Evolutionary conservation across 2,329 filamentous ascomycete genomes (phyloP).

Genomic region (Bisporella sp.): DNA sequence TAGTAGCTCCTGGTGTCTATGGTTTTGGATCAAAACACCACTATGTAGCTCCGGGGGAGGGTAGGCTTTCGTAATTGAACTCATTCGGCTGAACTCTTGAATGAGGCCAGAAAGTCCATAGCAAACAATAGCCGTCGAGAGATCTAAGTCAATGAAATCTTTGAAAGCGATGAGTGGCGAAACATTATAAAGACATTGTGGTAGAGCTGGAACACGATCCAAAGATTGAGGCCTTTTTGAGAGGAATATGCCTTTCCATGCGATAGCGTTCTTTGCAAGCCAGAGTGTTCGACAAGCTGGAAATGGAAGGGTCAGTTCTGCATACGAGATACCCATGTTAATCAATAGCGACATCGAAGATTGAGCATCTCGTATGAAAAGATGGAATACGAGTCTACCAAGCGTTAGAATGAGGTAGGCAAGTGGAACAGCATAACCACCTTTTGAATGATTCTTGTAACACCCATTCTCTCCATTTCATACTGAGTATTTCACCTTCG

Average conservation of each 20-base stretch:
- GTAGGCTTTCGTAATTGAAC: constrained; percentile 32
- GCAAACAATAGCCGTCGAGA: constrained; percentile 52
- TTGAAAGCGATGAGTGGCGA: constrained; percentile 2
- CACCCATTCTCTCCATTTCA: constrained; percentile 61
- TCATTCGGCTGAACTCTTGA: constrained; percentile 53
- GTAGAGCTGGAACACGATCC: constrained; percentile 9
- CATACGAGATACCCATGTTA: constrained; percentile 60
- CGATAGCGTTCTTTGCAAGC: constrained; percentile 53
- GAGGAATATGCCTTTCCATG: constrained; percentile 59
- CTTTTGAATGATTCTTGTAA: constrained; percentile 61
- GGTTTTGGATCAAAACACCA: constrained; percentile 40
- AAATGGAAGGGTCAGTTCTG: constrained; percentile 59
- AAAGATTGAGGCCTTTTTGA: not conserved
- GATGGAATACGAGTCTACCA: constrained; percentile 52
- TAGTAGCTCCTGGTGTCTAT: constrained; percentile 56
- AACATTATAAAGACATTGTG: constrained; percentile 11
- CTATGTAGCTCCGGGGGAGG: constrained; percentile 12
- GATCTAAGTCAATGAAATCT: constrained; percentile 47
- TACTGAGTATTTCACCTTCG: constrained; percentile 47
- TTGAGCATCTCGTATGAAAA: constrained; percentile 59
- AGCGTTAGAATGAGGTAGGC: constrained; percentile 5
- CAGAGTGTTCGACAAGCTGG: constrained; percentile 57
- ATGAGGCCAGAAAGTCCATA: constrained; percentile 61
- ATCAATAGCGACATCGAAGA: constrained; percentile 60
- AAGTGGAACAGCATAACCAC: constrained; percentile 19